phyloP scores from a whole-genome alignment of 2,329 filamentous ascomycete species.

The Aspergillus ochraceoroseus region DNA sequence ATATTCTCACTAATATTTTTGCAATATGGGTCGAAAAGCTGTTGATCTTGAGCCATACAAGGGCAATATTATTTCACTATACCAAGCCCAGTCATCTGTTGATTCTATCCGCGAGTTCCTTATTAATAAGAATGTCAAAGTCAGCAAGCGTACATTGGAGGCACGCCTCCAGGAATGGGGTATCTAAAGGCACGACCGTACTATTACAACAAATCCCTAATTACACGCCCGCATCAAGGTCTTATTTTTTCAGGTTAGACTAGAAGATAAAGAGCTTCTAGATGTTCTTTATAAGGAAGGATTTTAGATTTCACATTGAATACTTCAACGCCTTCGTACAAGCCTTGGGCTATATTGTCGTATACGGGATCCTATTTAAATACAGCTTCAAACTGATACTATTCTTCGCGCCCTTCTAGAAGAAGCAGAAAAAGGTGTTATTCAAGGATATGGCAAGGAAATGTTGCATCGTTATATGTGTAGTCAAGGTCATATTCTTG shows the following conservation, averaged over 20 bases:
- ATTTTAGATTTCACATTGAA: constrained; percentile 10
- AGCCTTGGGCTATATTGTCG: constrained; percentile 8
- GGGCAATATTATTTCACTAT: constrained; percentile 26
- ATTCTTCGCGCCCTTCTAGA: too few species aligned
- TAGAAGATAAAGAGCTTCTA: constrained; percentile 14
- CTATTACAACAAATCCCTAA: background rate
- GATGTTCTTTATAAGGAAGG: constrained; percentile 15
- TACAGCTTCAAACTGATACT: constrained; percentile 7
- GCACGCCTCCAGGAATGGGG: constrained; percentile 14
- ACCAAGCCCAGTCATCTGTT: constrained; percentile 3
- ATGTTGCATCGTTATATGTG: constrained; percentile 15
- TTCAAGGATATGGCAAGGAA: constrained; percentile 15
- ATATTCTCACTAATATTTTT: background rate
- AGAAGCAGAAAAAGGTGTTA: too few species aligned
- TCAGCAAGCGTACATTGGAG: constrained; percentile 16
- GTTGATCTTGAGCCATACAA: constrained; percentile 35
- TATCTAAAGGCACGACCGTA: constrained; percentile 9
- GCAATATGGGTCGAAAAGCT: constrained; percentile 3
- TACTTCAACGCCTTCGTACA: constrained; percentile 8
- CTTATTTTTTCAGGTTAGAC: constrained; percentile 16
- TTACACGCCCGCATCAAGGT: constrained; percentile 12
- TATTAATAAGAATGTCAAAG: constrained; percentile 2
- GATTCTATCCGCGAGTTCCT: constrained; percentile 1
- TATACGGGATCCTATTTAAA: constrained; percentile 9
- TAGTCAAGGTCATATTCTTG: constrained; percentile 14